Percentiles rank a stretch among this genome's conserved stretches.
These are phyloP conservation scores for Panus rudis DNA, from an alignment of 768 basidiomycete genomes.

Conservation along the genomic window DNA sequence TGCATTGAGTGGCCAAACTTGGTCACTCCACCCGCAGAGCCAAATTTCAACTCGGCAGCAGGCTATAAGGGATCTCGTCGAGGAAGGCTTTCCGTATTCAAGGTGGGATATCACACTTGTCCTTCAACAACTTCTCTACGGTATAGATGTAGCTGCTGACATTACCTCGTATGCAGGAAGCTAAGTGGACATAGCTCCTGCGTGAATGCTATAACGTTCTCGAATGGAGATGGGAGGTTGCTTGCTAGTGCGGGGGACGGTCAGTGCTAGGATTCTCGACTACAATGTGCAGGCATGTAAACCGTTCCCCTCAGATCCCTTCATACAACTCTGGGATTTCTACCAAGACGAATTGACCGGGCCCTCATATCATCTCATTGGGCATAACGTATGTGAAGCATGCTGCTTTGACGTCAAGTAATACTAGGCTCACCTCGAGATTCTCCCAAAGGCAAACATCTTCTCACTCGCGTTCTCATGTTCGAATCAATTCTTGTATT, in stretches of 20 bases:
- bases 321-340: constrained; percentile 30
- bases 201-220: constrained; percentile 31
- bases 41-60: too few relatives aligned
- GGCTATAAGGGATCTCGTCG: constrained; percentile 3
- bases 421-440: not conserved
- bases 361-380: constrained; percentile 22
- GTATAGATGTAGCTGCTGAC: not conserved
- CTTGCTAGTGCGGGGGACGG: constrained; percentile 34
- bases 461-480: constrained; percentile 68
- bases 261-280: constrained; percentile 8
- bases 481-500: constrained; percentile 53
- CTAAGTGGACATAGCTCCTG: constrained; percentile 29
- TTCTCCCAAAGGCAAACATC: constrained; percentile 49
- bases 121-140: not conserved
- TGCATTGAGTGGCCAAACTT: too few relatives aligned
- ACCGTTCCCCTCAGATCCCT: constrained; percentile 18
- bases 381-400: constrained; percentile 19
- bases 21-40: too few relatives aligned
- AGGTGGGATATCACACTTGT: constrained; percentile 8
- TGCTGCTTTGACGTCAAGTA: not conserved
- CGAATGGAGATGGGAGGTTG: constrained; percentile 28
- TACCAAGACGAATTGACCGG: constrained; percentile 22
- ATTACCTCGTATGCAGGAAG: constrained; percentile 17
- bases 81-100: constrained; percentile 19
- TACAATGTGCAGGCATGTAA: not conserved